Evolutionary conservation across 345 rosid genomes (phyloP).

Genomic region (Syzygium grande): DNA sequence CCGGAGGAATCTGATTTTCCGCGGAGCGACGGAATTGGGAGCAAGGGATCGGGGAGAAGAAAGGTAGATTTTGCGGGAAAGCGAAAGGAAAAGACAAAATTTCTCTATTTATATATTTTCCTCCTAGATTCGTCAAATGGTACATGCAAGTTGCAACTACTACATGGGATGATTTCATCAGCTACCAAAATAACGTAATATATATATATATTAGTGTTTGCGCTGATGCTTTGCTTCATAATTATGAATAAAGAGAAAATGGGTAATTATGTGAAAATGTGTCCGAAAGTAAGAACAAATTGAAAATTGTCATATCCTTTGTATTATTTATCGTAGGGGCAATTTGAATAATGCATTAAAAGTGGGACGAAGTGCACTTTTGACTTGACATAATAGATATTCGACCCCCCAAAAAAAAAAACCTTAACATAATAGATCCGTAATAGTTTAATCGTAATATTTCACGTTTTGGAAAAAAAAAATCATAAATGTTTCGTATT

Average conservation of each 20-base stretch:
- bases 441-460: not conserved
- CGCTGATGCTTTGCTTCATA: not conserved
- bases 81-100: not conserved
- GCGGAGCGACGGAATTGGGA: not conserved
- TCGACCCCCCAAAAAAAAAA: too few species aligned
- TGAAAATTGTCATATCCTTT: not conserved
- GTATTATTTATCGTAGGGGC: not conserved
- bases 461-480: not conserved
- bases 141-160: not conserved
- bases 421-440: not conserved
- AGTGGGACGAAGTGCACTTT: not conserved
- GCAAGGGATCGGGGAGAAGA: conserved; percentile 4
- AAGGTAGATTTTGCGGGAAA: conserved; percentile 31
- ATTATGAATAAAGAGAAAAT: too few species aligned
- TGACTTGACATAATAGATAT: not conserved
- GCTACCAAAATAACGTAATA: not conserved
- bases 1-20: not conserved
- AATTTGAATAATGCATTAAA: not conserved
- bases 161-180: not conserved
- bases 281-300: not conserved
- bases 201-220: not conserved
- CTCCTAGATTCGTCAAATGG: not conserved
- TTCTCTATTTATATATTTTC: not conserved
- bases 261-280: not conserved
- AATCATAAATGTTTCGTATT: too few species aligned